A percentile compares a stretch with the other conserved stretches of the same genome.
These are phyloP conservation scores for Pogostemon cablin DNA, from an alignment of 257 asterid species.

Conservation along the genomic window DNA sequence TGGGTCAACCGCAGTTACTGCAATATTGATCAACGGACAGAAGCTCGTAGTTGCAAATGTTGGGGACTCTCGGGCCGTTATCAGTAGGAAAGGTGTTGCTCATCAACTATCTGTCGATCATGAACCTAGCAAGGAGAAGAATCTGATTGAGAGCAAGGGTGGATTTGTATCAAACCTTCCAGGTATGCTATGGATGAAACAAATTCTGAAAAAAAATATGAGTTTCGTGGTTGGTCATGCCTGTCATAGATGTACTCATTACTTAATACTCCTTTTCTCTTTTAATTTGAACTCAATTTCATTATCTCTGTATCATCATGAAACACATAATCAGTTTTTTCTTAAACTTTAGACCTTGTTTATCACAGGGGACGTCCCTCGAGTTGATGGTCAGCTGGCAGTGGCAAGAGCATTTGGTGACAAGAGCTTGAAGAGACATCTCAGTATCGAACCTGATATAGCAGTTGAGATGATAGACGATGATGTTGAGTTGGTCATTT, in stretches of 20 bases:
- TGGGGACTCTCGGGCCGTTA: constrained; percentile 90
- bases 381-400: constrained; percentile 94
- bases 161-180: constrained; percentile 92
- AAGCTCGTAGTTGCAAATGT: constrained; percentile 85
- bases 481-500: constrained; percentile 66
- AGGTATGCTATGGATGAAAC: constrained; percentile 42
- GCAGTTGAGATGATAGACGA: constrained; percentile 58
- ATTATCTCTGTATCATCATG: too few species aligned
- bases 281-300: too few species aligned
- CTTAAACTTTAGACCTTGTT: neutral
- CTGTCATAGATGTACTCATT: neutral
- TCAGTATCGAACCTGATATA: constrained; percentile 83
- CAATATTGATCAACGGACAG: constrained; percentile 71
- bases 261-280: neutral
- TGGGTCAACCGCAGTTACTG: constrained; percentile 95
- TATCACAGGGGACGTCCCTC: constrained; percentile 79
- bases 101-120: constrained; percentile 89
- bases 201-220: neutral
- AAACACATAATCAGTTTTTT: too few species aligned
- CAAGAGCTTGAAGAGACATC: constrained; percentile 84
- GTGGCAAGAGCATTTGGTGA: constrained; percentile 98
- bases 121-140: constrained; percentile 79
- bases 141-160: constrained; percentile 82
- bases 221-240: neutral
- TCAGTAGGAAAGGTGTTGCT: constrained; percentile 66